Conservation (phyloP, 2,329 filamentous ascomycete genomes). For the Colletotrichum brevisporum region DNA sequence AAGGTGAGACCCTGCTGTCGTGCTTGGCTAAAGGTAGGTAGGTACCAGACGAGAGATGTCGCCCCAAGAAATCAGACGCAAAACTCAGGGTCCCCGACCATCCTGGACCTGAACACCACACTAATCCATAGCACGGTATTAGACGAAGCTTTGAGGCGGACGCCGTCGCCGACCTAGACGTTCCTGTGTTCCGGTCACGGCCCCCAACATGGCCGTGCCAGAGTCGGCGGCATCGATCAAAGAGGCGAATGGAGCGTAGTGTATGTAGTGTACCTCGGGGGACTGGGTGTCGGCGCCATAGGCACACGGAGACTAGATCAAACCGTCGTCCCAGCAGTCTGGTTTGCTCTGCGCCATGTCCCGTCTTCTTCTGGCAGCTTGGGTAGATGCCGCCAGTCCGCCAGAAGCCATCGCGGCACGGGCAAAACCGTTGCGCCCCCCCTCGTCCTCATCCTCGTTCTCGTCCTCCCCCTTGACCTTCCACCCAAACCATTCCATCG, state of each 20-base stretch:
- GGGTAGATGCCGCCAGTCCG: slow-evolving; percentile 36
- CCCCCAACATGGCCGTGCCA: slow-evolving; percentile 13
- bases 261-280: too few relatives aligned
- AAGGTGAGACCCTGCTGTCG: too few relatives aligned
- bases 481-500: not conserved
- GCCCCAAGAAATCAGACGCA: slow-evolving; percentile 1
- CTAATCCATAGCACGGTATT: not conserved
- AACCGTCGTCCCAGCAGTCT: slow-evolving; percentile 35
- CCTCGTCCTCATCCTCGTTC: not conserved
- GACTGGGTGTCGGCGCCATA: too few relatives aligned
- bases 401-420: slow-evolving; percentile 36
- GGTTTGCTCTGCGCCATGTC: slow-evolving; percentile 34
- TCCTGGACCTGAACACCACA: not conserved
- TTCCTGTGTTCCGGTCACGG: slow-evolving; percentile 5
- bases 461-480: not conserved
- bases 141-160: slow-evolving; percentile 37
- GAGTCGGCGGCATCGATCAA: slow-evolving; percentile 7
- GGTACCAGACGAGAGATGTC: not conserved
- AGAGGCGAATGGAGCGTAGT: not conserved
- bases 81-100: not conserved
- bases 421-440: slow-evolving; percentile 26
- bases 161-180: slow-evolving; percentile 9
- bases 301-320: not conserved
- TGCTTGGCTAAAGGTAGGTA: too few relatives aligned
- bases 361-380: slow-evolving; percentile 18